These are phyloP conservation scores for Chytriomyces sp. DNA, from an alignment of 192 early-diverging fungal species.

Conservation along the genomic window DNA sequence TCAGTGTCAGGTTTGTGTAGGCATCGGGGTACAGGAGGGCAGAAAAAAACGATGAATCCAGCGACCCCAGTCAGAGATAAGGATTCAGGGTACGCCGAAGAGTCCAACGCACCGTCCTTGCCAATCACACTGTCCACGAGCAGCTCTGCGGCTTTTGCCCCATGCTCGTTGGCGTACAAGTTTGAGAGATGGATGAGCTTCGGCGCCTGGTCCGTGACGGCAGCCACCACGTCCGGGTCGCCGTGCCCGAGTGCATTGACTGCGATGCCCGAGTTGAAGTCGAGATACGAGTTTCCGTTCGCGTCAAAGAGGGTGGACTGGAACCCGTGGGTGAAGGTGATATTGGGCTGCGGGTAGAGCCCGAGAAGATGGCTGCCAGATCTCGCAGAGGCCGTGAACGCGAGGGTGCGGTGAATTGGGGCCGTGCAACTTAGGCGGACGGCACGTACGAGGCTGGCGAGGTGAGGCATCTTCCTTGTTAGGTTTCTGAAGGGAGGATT, in stretches of 20 bases:
- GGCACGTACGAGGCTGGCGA: not conserved
- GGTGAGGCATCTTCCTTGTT: too few relatives aligned
- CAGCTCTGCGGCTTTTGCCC: slow-evolving; percentile 73
- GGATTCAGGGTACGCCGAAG: not conserved
- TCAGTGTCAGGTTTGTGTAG: too few relatives aligned
- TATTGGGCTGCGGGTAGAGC: slow-evolving; percentile 50
- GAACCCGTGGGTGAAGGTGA: slow-evolving; percentile 75
- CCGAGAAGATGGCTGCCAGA: slow-evolving; percentile 33
- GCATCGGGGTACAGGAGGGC: too few relatives aligned
- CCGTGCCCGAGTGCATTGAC: slow-evolving; percentile 91
- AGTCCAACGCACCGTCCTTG: slow-evolving; percentile 29
- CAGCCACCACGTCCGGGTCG: slow-evolving; percentile 70
- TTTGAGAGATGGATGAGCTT: slow-evolving; percentile 88
- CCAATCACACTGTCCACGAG: slow-evolving; percentile 67
- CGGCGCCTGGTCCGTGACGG: slow-evolving; percentile 79
- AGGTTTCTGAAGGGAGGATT: too few relatives aligned
- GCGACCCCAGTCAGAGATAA: not conserved
- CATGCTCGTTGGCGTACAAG: slow-evolving; percentile 89
- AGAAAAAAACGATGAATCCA: too few relatives aligned
- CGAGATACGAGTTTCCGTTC: slow-evolving; percentile 76
- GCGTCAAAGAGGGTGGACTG: slow-evolving; percentile 81
- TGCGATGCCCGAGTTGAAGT: slow-evolving; percentile 94
- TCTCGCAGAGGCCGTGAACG: not conserved
- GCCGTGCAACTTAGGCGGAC: not conserved
- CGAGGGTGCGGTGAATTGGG: not conserved